Evolutionary conservation across 768 basidiomycete species (phyloP).

Genomic region (Amanita exitialis): DNA sequence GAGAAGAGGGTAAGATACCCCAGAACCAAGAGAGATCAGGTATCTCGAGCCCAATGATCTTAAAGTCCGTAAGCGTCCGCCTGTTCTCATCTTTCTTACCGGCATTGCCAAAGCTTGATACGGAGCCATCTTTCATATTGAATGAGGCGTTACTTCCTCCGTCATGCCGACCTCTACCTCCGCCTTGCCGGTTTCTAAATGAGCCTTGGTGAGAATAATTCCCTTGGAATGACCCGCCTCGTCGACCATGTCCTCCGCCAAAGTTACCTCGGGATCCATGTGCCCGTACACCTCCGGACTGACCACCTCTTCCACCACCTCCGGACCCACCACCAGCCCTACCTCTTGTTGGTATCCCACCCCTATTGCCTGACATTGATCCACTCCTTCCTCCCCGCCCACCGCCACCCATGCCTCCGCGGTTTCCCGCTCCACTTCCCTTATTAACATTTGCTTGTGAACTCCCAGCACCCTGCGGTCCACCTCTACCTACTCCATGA

Average conservation of each 20-base stretch:
- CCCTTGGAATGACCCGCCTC: slow-evolving; percentile 53
- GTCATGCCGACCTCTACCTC: slow-evolving; percentile 32
- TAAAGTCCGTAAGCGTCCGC: slow-evolving; percentile 95
- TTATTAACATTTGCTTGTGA: slow-evolving; percentile 12
- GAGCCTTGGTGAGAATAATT: slow-evolving; percentile 32
- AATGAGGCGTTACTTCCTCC: slow-evolving; percentile 28
- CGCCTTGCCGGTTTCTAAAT: slow-evolving; percentile 51
- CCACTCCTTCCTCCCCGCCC: slow-evolving; percentile 43
- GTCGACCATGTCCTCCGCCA: slow-evolving; percentile 49
- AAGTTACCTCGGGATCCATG: slow-evolving; percentile 62
- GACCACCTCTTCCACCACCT: slow-evolving; percentile 31
- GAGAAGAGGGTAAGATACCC: slow-evolving; percentile 45
- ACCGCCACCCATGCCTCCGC: slow-evolving; percentile 32
- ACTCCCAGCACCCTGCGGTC: slow-evolving; percentile 27
- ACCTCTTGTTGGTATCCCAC: slow-evolving; percentile 30
- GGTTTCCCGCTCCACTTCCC: slow-evolving; percentile 19
- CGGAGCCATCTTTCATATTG: slow-evolving; percentile 39
- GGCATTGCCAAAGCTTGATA: slow-evolving; percentile 31
- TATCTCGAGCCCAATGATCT: slow-evolving; percentile 86
- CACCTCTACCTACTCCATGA: slow-evolving; percentile 24
- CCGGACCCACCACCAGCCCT: slow-evolving; percentile 26
- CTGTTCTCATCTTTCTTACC: slow-evolving; percentile 85
- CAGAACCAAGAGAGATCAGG: slow-evolving; percentile 80
- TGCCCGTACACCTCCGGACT: slow-evolving; percentile 40
- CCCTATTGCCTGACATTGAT: slow-evolving; percentile 35